Evolutionary conservation across 768 basidiomycete genomes (phyloP).

Genomic region (Kwoniella pini): DNA sequence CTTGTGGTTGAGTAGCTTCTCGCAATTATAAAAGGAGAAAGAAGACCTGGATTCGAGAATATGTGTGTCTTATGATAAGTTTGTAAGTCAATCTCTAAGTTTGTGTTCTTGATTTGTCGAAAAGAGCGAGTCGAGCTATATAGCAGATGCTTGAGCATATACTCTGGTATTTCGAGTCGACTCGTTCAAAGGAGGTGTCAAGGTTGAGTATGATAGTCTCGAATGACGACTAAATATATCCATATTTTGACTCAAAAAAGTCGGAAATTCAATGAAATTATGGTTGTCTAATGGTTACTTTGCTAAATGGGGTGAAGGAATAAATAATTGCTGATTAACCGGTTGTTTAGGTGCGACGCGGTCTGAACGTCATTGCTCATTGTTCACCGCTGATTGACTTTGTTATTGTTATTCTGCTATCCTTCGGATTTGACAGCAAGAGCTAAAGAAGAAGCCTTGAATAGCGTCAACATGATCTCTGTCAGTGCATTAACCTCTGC

Average conservation of each 20-base stretch:
- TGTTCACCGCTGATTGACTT: neutral
- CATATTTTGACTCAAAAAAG: constrained; percentile 8
- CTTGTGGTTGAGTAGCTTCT: neutral
- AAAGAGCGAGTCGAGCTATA: constrained; percentile 15
- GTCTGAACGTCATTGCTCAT: neutral
- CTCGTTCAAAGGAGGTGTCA: neutral
- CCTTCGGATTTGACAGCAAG: neutral
- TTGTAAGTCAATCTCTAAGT: neutral
- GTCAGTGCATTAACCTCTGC: constrained; percentile 20
- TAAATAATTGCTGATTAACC: neutral
- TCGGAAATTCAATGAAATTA: neutral
- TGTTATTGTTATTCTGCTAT: constrained; percentile 4
- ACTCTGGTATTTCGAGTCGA: constrained; percentile 16
- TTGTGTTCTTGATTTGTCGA: neutral
- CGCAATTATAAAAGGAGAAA: neutral
- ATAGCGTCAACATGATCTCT: constrained; percentile 37
- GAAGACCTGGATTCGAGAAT: neutral
- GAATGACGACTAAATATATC: neutral
- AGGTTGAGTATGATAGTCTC: neutral
- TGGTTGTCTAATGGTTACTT: too few relatives aligned
- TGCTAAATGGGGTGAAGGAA: neutral
- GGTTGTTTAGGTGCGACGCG: constrained; percentile 2
- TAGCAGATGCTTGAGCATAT: constrained; percentile 19
- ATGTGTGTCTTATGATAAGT: neutral
- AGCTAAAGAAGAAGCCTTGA: neutral